Evolutionary conservation across 2,329 filamentous ascomycete species (phyloP), one percentile per base, ranked within the genome.

Genomic region (Exophiala sp.): DNA sequence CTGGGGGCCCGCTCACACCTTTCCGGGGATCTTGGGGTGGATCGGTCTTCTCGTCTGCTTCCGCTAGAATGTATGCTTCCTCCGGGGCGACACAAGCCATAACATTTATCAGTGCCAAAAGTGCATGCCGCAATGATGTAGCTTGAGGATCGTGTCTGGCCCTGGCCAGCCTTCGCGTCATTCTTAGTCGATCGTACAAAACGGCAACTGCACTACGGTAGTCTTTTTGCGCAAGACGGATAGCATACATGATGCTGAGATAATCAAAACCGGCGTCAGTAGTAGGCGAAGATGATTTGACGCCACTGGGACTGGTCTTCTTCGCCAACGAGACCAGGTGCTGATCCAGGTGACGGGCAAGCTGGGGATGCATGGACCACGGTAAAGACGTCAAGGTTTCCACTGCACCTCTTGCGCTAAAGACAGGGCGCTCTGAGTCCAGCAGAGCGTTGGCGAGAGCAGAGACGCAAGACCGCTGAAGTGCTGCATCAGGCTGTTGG

Each of bases 71-170:
- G 79, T 94, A 98, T 1, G 84, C 85, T 62, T 95, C 86, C 55
- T 87, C 81, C 50, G 82, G 74, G 42, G 86, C 82, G 34, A 96
- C 88, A 57, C 88, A 95, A 58, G 86, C 88, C 53, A 98, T 74
- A 1, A 88, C 84, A 65, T 98, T 98, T 71, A 98, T 95, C 38
- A 98, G 78, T 54, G 89, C 77, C n/a, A 97, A 73, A 62, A 95
- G 93, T 62, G 88, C 85, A 59, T 86, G 80, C 40, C 70, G 63
- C 40, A 82, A 64, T 30, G 74, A 74, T 51, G 78, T 76, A 54
- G 78, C 78, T 40, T 75, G 71, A 1, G 72, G 70, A 50, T 72
- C 70, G 27, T 67, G 65, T 38, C 57, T 48, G n/a, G 53, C 55
- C 16, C 56, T 46, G 10, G 55, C 50, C 9, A 51, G 57, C 53